A percentile compares a stretch with the other conserved stretches of the same genome.
Evolutionary conservation across 345 rosid genomes (phyloP).

Genomic region (Fremontodendron californicum): DNA sequence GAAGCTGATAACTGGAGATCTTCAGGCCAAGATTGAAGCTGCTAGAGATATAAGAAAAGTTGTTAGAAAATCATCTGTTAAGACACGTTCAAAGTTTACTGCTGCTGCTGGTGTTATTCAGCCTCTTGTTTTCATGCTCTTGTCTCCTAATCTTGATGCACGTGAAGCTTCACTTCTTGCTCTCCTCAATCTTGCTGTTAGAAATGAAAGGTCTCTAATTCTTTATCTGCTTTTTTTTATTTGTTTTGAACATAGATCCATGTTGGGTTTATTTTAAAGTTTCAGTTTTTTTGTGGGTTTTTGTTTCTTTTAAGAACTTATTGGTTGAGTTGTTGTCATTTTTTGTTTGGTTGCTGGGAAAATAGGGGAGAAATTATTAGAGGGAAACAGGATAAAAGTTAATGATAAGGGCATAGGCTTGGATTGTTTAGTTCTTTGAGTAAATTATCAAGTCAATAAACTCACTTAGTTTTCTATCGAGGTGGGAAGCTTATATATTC

Average conservation of each 20-base stretch:
- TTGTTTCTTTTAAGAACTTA: not conserved
- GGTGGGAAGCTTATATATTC: not conserved
- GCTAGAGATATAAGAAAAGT: constrained; percentile 56
- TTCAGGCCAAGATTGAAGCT: constrained; percentile 53
- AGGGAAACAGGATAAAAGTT: not conserved
- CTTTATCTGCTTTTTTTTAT: not conserved
- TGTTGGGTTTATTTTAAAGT: not conserved
- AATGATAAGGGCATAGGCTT: not conserved
- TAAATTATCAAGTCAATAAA: not conserved
- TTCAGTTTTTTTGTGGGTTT: not conserved
- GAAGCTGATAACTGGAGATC: constrained; percentile 53
- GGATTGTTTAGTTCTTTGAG: not conserved
- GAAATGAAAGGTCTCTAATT: too few species aligned
- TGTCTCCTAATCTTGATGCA: constrained; percentile 47
- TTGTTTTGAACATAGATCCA: not conserved
- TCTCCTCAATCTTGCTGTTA: constrained; percentile 72
- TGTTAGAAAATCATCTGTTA: constrained; percentile 47
- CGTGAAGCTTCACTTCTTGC: constrained; percentile 69
- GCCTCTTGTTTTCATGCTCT: constrained; percentile 62
- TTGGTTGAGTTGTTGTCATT: not conserved
- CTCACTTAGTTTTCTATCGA: not conserved
- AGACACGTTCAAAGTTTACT: constrained; percentile 55
- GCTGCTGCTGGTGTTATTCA: constrained; percentile 69
- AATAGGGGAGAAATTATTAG: too few species aligned
- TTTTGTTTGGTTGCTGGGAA: constrained; percentile 2